Conservation (phyloP, 768 basidiomycete genomes). For the Cystobasidium tubakii region DNA sequence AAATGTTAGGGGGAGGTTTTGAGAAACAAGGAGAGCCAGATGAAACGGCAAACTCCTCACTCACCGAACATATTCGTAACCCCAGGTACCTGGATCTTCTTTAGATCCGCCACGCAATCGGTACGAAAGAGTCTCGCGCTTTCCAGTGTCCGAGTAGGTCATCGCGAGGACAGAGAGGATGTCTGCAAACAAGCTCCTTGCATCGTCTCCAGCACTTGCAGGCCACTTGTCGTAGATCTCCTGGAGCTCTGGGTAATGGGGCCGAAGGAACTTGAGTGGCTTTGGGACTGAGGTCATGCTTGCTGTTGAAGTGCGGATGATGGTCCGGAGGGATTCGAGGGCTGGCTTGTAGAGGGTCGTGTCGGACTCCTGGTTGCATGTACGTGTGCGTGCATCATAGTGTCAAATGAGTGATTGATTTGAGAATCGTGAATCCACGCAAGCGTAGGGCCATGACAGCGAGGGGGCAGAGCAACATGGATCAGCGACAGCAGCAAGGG, state of each 20-base stretch:
- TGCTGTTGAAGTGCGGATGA: conserved; percentile 92
- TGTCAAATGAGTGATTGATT: neutral
- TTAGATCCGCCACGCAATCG: conserved; percentile 62
- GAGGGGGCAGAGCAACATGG: neutral
- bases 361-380: conserved; percentile 69
- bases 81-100: conserved; percentile 89
- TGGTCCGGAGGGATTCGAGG: conserved; percentile 81
- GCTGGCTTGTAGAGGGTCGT: conserved; percentile 78
- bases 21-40: no score
- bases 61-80: conserved; percentile 88
- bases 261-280: conserved; percentile 94
- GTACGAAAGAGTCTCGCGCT: conserved; percentile 89
- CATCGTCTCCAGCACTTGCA: conserved; percentile 23
- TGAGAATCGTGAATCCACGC: neutral
- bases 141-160: conserved; percentile 98
- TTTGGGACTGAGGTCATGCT: conserved; percentile 99
- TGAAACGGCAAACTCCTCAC: no score
- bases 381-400: neutral
- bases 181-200: conserved; percentile 85
- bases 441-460: neutral
- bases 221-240: conserved; percentile 75
- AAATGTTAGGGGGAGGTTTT: neutral
- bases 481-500: neutral
- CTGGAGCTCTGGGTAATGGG: conserved; percentile 82
- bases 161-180: conserved; percentile 97